These are phyloP conservation scores for Begonia peltatifolia DNA, from an alignment of 306 rosid species.

Conservation along the genomic window DNA sequence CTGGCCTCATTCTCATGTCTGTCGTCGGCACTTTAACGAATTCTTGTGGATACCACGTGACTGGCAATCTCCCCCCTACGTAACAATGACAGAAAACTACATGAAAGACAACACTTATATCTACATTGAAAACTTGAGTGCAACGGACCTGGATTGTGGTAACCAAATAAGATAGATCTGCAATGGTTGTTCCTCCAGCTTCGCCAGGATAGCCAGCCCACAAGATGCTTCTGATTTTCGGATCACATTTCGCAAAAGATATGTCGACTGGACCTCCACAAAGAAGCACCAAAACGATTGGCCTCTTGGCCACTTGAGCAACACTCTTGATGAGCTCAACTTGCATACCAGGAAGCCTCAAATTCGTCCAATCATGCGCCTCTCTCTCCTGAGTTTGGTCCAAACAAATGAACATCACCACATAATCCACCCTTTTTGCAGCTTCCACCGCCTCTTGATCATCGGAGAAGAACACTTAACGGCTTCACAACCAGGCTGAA, in stretches of 20 bases:
- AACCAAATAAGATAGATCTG: constrained; percentile 77
- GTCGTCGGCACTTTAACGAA: constrained; percentile 69
- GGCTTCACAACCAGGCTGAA: constrained; percentile 52
- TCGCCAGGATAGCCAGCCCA: constrained; percentile 98
- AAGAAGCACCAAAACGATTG: constrained; percentile 60
- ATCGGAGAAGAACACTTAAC: constrained; percentile 40
- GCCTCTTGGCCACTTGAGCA: constrained; percentile 55
- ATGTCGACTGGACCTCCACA: constrained; percentile 86
- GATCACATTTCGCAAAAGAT: constrained; percentile 43
- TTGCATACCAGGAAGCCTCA: constrained; percentile 71
- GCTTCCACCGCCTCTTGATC: constrained; percentile 38
- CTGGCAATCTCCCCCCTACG: constrained; percentile 85
- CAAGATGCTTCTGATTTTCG: constrained; percentile 61
- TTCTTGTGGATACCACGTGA: constrained; percentile 76
- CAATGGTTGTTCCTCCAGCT: constrained; percentile 70
- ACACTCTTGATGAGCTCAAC: constrained; percentile 41
- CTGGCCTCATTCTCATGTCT: constrained; percentile 92
- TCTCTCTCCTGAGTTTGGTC: constrained; percentile 73
- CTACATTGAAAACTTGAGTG: too few relatives aligned
- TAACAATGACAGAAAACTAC: constrained; percentile 42
- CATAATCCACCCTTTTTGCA: constrained; percentile 47
- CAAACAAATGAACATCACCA: constrained; percentile 74
- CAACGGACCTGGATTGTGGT: constrained; percentile 68
- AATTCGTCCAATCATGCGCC: constrained; percentile 42
- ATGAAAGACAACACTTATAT: too few relatives aligned